Evolutionary conservation across 106 monocot species (phyloP).

Genomic region (Chionographis japonica): DNA sequence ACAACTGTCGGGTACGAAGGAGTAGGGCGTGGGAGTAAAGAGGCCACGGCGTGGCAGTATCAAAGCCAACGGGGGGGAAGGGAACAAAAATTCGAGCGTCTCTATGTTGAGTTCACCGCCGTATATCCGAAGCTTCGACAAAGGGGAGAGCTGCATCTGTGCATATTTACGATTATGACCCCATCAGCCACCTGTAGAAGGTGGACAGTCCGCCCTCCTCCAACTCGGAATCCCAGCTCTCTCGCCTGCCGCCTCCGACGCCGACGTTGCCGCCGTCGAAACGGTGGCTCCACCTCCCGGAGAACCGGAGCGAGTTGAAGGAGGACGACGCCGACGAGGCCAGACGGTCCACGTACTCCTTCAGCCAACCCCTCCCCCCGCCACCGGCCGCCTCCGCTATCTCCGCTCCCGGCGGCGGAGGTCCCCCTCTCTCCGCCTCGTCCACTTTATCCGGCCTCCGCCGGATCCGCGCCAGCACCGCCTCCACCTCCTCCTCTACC

Average conservation of each 20-base stretch:
- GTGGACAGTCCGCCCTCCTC: constrained; percentile 9
- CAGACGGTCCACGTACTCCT: constrained; percentile 63
- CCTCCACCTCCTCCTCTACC: constrained; percentile 77
- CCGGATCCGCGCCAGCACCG: constrained; percentile 44
- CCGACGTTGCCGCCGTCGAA: constrained; percentile 11
- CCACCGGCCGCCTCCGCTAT: constrained; percentile 14
- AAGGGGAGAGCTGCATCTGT: too few relatives aligned
- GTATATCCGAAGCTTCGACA: too few relatives aligned
- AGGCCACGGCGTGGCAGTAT: too few relatives aligned
- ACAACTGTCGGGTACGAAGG: too few relatives aligned
- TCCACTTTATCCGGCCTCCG: constrained; percentile 3
- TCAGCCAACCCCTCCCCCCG: constrained; percentile 30
- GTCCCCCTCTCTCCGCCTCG: neutral
- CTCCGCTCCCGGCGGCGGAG: constrained; percentile 7
- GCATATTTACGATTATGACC: constrained; percentile 27
- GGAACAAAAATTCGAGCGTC: too few relatives aligned
- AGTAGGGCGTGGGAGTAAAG: too few relatives aligned
- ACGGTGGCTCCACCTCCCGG: constrained; percentile 40
- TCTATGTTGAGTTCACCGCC: too few relatives aligned
- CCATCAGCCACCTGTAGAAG: constrained; percentile 49
- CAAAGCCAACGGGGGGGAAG: too few relatives aligned
- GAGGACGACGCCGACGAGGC: constrained; percentile 60
- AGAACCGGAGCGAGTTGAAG: constrained; percentile 47
- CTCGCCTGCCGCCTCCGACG: neutral
- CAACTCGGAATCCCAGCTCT: constrained; percentile 37